Percentiles rank a stretch among this genome's conserved stretches.
These are phyloP conservation scores for Amyloporia xantha DNA, from an alignment of 768 basidiomycete species.

Conservation along the genomic window DNA sequence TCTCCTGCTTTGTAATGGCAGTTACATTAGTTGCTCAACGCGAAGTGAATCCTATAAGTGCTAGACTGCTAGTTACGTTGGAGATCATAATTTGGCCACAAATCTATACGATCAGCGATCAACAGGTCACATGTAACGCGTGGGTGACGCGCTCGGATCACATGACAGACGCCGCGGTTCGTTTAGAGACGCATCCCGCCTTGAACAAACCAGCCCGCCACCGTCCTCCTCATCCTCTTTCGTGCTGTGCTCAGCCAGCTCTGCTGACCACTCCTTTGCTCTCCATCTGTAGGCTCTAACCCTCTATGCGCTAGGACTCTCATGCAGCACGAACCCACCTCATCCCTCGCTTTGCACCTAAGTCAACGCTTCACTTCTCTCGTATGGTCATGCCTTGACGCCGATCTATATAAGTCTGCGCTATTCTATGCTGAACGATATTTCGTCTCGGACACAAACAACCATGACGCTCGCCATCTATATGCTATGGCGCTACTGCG, in stretches of 20 bases:
- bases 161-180: constrained; percentile 17
- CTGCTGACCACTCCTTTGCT: neutral
- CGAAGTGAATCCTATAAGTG: no score
- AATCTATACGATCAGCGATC: neutral
- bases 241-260: no score
- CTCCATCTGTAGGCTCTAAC: neutral
- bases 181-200: constrained; percentile 8
- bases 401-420: constrained; percentile 70
- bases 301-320: constrained; percentile 16
- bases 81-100: no score
- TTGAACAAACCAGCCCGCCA: neutral
- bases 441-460: constrained; percentile 58
- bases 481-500: constrained; percentile 74
- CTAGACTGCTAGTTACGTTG: no score
- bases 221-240: no score
- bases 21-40: no score
- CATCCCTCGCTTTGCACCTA: constrained; percentile 43
- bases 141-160: constrained; percentile 10
- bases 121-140: neutral
- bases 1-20: no score
- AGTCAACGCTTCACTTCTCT: constrained; percentile 66
- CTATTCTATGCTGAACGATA: constrained; percentile 88
- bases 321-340: constrained; percentile 54
- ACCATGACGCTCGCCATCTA: constrained; percentile 80
- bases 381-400: constrained; percentile 81